phyloP scores from a whole-genome alignment of 352 stramenopile species.

The Pythium insidiosum region DNA sequence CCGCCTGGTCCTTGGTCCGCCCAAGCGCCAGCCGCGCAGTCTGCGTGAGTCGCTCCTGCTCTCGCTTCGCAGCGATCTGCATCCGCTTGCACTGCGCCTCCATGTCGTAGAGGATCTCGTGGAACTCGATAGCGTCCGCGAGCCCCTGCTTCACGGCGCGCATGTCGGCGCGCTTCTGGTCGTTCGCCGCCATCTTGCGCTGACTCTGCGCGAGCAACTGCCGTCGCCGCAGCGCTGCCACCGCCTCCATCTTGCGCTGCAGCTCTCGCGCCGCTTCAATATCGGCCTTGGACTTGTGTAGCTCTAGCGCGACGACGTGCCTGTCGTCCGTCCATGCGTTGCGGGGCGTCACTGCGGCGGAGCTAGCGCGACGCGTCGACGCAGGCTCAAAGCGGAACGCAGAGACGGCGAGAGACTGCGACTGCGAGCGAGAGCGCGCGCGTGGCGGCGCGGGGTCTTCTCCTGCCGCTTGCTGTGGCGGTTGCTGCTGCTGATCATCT shows the following conservation, averaged over 20 bases:
- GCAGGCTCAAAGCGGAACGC: slow-evolving; percentile 30
- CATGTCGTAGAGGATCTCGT: slow-evolving; percentile 26
- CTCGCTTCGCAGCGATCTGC: slow-evolving; percentile 25
- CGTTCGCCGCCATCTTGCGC: slow-evolving; percentile 26
- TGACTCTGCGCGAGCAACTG: slow-evolving; percentile 30
- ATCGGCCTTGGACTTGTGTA: slow-evolving; percentile 33
- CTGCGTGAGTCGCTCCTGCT: slow-evolving; percentile 33
- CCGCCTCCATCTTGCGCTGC: slow-evolving; percentile 25
- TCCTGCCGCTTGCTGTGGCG: no score
- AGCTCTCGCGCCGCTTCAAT: slow-evolving; percentile 24
- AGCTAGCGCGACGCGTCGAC: slow-evolving; percentile 4
- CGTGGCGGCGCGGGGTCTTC: no score
- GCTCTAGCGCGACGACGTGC: slow-evolving; percentile 25
- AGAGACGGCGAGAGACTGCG: no score
- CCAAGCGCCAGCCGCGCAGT: slow-evolving; percentile 22
- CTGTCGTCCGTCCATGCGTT: slow-evolving; percentile 40
- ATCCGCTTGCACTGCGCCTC: slow-evolving; percentile 34
- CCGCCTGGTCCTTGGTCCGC: slow-evolving; percentile 20
- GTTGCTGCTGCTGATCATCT: not conserved
- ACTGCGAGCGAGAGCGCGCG: no score
- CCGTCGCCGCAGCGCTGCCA: slow-evolving; percentile 29
- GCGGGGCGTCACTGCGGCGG: not conserved
- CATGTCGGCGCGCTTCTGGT: slow-evolving; percentile 19
- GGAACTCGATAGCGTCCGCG: slow-evolving; percentile 48
- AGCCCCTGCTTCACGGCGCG: slow-evolving; percentile 30